Percentiles rank a stretch among this genome's conserved stretches.
phyloP scores from a whole-genome alignment of 2,329 filamentous ascomycete genomes.

The Davidsoniella neocaledoniae region DNA sequence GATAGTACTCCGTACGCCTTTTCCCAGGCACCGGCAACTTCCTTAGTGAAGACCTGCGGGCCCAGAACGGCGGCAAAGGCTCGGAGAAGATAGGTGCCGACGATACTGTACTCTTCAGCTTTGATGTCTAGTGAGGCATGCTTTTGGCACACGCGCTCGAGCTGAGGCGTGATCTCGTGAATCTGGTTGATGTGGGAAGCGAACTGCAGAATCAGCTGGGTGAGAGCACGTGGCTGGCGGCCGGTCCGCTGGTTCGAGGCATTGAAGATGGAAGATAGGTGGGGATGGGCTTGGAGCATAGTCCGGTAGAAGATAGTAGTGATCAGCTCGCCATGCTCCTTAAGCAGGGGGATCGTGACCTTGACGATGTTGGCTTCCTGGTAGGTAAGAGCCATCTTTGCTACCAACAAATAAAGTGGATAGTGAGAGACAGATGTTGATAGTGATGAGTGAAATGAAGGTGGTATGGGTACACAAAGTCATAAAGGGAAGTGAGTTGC shows the following conservation, averaged over 20 bases:
- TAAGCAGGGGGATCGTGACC: conserved; percentile 56
- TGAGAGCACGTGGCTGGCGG: conserved; percentile 53
- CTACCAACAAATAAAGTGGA: conserved; percentile 6
- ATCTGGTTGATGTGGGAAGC: conserved; percentile 57
- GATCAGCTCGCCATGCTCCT: conserved; percentile 50
- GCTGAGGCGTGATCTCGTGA: conserved; percentile 34
- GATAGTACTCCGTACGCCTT: conserved; percentile 57
- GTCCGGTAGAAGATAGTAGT: conserved; percentile 57
- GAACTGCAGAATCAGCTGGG: conserved; percentile 53
- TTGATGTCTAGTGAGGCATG: conserved; percentile 55
- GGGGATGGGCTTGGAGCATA: conserved; percentile 46
- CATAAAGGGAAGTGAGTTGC: not conserved
- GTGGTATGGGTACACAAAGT: not conserved
- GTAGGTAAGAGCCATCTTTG: conserved; percentile 35
- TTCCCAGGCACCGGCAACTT: conserved; percentile 53
- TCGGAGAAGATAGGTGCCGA: conserved; percentile 49
- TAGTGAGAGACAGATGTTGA: conserved; percentile 5
- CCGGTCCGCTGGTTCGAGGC: conserved; percentile 49
- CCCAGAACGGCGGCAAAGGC: conserved; percentile 54
- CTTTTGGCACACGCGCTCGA: conserved; percentile 60
- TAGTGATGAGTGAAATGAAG: not conserved
- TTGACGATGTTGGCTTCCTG: conserved; percentile 57
- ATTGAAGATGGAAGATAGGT: conserved; percentile 55
- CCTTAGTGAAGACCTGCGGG: conserved; percentile 41
- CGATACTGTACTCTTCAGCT: conserved; percentile 53